Evolutionary conservation across 805 yeast species (phyloP), one percentile per base, ranked within the genome.

Genomic region (Lachancea mirantina): DNA sequence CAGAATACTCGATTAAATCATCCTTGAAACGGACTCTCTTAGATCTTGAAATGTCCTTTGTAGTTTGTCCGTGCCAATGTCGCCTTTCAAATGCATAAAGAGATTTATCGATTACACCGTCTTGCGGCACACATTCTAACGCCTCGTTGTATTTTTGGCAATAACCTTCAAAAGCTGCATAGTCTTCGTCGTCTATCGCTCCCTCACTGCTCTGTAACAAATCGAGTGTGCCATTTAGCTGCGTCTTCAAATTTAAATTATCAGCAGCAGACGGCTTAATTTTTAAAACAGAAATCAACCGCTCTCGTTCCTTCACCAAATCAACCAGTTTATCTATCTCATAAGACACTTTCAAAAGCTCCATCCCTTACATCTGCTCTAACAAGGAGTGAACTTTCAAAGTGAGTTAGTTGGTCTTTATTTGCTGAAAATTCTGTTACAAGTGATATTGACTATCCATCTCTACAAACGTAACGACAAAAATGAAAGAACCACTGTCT

Each of bases 261-360:
- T 55, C 60, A n/a, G 39, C 41, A 3, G 32, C 26, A 2, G 60
- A 50, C 2, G 59, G 58, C 17, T 28, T 28, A 10, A 55, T 41
- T 19, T 38, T 24, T 20, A 53, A 25, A 16, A 37, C 40, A 4
- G 38, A 28, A 3, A 46, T 34, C n/a, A 56, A 34, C 23, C 60
- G 36, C 10, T 30, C 24, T 19, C 60, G 45, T 30, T 56, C 61
- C 11, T 53, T 57, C 4, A 55, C 40, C 14, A 52, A 16, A 36
- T 53, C 55, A 4, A 33, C 32, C 21, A 56, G 30, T 32, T 36
- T 50, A 15, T 50, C 54, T 9, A 53, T 25, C 38, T 50, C 58
- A 24, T 53, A 50, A n/a, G 43, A 34, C 8, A 50, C 23, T 31
- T 46, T 45, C 26, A 52, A 28, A 14, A 33, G 30, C 20, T 44